phyloP scores from a whole-genome alignment of 2,329 filamentous ascomycete species.

The Stachybotrys chartarum region DNA sequence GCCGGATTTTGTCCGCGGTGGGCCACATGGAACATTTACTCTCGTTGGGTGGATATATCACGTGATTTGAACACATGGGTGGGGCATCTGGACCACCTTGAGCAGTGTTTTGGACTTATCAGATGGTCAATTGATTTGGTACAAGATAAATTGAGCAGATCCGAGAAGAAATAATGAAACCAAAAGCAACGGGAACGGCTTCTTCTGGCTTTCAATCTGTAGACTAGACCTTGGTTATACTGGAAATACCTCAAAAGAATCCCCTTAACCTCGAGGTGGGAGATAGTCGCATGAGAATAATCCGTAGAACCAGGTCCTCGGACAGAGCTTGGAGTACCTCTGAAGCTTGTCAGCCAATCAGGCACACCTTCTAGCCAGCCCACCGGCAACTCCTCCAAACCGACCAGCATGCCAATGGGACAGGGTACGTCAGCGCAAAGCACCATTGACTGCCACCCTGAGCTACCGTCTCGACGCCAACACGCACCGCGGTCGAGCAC shows the following conservation, averaged over 20 bases:
- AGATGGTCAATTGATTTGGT: too few species aligned
- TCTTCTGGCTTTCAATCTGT: background rate
- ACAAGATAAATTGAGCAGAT: too few species aligned
- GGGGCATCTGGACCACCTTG: background rate
- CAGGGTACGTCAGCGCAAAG: background rate
- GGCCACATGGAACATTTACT: background rate
- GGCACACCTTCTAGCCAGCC: background rate
- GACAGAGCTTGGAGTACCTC: too few species aligned
- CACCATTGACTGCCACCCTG: background rate
- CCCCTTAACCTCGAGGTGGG: too few species aligned
- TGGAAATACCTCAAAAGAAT: too few species aligned
- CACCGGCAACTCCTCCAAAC: background rate
- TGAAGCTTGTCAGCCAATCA: background rate
- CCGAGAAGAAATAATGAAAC: too few species aligned
- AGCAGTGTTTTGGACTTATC: too few species aligned
- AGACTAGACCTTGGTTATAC: background rate
- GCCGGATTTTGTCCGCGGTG: background rate
- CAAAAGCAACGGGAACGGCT: background rate
- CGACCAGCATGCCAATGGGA: background rate
- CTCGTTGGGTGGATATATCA: background rate
- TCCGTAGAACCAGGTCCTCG: too few species aligned
- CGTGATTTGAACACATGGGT: background rate
- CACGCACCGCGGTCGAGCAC: background rate
- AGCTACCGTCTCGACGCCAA: background rate
- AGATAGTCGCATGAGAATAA: too few species aligned